Conservation (phyloP, 176 grass and related monocot genomes). For the Rhynchospora tenuis region DNA sequence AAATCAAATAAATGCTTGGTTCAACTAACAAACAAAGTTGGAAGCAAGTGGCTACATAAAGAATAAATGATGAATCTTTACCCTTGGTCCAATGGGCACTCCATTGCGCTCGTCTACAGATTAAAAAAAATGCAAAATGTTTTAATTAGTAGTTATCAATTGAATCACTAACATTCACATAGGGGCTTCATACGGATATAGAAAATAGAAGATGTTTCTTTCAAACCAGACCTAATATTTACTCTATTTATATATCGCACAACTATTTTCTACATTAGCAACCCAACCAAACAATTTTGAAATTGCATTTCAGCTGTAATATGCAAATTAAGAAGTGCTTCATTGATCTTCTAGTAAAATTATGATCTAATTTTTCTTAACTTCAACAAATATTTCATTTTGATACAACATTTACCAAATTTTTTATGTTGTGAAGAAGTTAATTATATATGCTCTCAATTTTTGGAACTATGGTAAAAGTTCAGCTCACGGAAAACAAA, state of each 20-base stretch:
- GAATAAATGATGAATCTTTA: slow-evolving; percentile 24
- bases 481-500: neutral
- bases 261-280: neutral
- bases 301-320: neutral
- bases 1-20: neutral
- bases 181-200: neutral
- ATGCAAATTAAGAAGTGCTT: neutral
- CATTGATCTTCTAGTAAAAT: neutral
- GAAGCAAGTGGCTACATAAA: neutral
- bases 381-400: neutral
- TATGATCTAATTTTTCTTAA: neutral
- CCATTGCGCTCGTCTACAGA: slow-evolving; percentile 51
- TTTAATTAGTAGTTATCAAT: neutral
- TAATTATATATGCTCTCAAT: neutral
- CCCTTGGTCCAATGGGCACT: slow-evolving; percentile 46
- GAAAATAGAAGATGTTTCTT: neutral
- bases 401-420: neutral
- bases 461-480: neutral
- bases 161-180: neutral
- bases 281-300: neutral
- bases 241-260: neutral
- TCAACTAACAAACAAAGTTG: neutral
- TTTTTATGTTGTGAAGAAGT: neutral
- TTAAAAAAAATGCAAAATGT: neutral
- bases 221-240: neutral